Evolutionary conservation across 2,329 filamentous ascomycete species (phyloP).

Genomic region (Ustilaginoidea virens): DNA sequence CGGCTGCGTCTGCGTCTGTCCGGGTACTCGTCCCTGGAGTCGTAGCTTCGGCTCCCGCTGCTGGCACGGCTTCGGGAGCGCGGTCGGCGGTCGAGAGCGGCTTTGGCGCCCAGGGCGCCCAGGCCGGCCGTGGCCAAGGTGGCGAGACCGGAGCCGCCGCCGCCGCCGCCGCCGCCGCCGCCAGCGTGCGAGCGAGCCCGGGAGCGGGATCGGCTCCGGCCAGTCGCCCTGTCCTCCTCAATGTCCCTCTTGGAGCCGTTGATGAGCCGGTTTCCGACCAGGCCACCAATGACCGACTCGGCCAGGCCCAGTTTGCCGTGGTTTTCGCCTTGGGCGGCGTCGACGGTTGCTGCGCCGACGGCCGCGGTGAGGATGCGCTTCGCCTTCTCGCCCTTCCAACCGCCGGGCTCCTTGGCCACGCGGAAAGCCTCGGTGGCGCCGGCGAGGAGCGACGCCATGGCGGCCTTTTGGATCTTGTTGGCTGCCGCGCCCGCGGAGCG

Average conservation of each 20-base stretch:
- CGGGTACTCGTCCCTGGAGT: conserved; percentile 27
- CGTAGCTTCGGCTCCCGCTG: conserved; percentile 28
- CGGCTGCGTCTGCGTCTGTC: conserved; percentile 42
- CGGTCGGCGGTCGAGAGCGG: conserved; percentile 34
- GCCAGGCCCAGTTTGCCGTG: conserved; percentile 73
- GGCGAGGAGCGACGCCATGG: conserved; percentile 79
- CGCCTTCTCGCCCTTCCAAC: conserved; percentile 83
- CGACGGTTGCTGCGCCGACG: conserved; percentile 70
- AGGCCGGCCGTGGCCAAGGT: conserved; percentile 47
- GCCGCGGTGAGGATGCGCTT: conserved; percentile 85
- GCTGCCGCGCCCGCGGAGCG: conserved; percentile 20
- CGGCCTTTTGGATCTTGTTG: conserved; percentile 65
- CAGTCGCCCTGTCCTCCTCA: conserved; percentile 41
- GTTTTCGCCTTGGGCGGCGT: conserved; percentile 56
- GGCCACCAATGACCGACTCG: conserved; percentile 76
- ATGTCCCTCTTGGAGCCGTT: conserved; percentile 61
- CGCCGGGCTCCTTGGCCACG: conserved; percentile 73
- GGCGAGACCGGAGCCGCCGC: conserved; percentile 37
- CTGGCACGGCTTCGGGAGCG: conserved; percentile 36
- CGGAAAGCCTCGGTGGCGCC: conserved; percentile 88
- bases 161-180: conserved; percentile 25
- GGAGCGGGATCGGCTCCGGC: conserved; percentile 56
- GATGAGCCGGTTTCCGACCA: conserved; percentile 71
- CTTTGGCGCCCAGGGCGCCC: conserved; percentile 46
- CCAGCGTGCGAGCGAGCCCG: conserved; percentile 40